Base-by-base conservation (phyloP, 1,284 basidiomycete genomes). In the Porodaedalea pini region DNA sequence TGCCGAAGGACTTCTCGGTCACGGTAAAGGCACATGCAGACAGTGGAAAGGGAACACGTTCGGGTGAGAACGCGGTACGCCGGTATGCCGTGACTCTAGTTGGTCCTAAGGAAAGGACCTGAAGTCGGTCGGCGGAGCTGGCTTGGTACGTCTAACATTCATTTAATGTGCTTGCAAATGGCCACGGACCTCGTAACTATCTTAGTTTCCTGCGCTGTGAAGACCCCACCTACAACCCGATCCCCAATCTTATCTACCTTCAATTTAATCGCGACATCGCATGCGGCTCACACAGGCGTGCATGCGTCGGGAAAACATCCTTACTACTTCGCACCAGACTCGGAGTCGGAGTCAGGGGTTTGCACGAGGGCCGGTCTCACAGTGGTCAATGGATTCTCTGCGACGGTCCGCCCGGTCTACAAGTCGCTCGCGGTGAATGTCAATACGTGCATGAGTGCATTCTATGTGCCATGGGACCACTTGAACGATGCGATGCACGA, bases 381-480 rank as follows among this genome's bases (percentile, higher is more conserved):
- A n/a, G n/a, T n/a, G n/a, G n/a, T n/a, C n/a, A n/a, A n/a, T n/a
- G n/a, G n/a, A n/a, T n/a, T n/a, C n/a, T n/a, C n/a, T n/a, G n/a
- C n/a, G n/a, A n/a, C n/a, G n/a, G n/a, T n/a, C n/a, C n/a, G n/a
- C n/a, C n/a, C n/a, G 79, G 75, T 79, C 10, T 82, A 77, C 69
- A 84, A 84, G 56, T 76, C 85, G 56, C 71, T 89, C 1, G 80
- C 85, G 78, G 81, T 90, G 49, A 90, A 90, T 64, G 78, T 90
- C 23, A 88, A 88, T 60, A 79, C 82, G 13, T 87, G 85, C 66
- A 86, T 85, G 79, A 80, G 85, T 0, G 86, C 86, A 0, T 90
- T 90, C 66, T 79, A 88, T 59, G 69, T 73, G 4, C 78, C 83
- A n/a, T 8, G 27, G 0, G 83, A 83, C n/a, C n/a, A n/a, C n/a